Evolutionary conservation across 768 basidiomycete genomes (phyloP), one percentile per base, ranked within the genome.

Genomic region (Zangia roseola): DNA sequence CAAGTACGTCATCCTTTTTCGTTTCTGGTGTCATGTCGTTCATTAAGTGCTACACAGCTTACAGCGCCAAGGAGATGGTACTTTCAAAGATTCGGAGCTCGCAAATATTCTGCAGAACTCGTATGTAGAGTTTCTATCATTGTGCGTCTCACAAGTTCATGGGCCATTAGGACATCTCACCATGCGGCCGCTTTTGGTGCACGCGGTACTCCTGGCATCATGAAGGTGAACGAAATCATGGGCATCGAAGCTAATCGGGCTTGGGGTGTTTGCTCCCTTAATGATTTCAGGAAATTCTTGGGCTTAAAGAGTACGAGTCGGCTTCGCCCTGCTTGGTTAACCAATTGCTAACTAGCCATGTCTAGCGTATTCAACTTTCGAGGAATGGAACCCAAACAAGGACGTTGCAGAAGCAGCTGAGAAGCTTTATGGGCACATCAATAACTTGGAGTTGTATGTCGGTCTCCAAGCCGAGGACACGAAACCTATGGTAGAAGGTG

Each of bases 241-340:
- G 88, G 88, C 35, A 91, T 93, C 39, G 82, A 87, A 57, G 75
- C 84, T 49, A 86, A 80, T 60, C 78, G 91, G 25, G 55, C 61
- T 19, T 94, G 90, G 90, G 90, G 89, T 40, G 82, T 85, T 17
- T 92, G 90, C 62, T 83, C 86, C 2, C 63, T 93, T 53, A 93
- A 93, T 54, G 90, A 92, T 51, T 93, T 93, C 69, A 74, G 90
- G 47, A 83, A 76, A 78, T 92, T 81, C 72, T 71, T 93, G 41
- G 90, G 89, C 10, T 61, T 93, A 40, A 90, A 88, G 65, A 74
- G 88, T 88, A 53, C 57, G 81, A 31, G 31, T 31, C 14, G 8
- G 17, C 7, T 14, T 5, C 30, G 10, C 17, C 14, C 10, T 2
- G 2, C 19, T 41, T 2, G 3, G 13, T n/a, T 28, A 10, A 13